Percentiles rank a stretch among this genome's conserved stretches.
Evolutionary conservation across 1,139 yeast genomes (phyloP).

Genomic region (Suhomyces yuchorum): DNA sequence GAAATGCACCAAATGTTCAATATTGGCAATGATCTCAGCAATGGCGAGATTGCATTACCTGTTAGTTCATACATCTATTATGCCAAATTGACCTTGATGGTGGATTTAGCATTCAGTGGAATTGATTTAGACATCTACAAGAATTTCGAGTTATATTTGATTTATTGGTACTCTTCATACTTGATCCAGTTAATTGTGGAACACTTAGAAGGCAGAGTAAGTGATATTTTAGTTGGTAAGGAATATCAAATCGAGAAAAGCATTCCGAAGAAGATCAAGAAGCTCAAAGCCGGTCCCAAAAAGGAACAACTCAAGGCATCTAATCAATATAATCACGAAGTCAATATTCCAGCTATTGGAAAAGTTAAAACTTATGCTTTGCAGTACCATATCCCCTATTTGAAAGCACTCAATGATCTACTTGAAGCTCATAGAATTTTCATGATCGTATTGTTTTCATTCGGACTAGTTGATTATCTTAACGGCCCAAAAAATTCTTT

Average conservation of each 20-base stretch:
- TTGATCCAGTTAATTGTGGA: conserved; percentile 51
- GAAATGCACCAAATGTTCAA: conserved; percentile 35
- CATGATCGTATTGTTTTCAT: conserved; percentile 28
- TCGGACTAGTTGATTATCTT: conserved; percentile 31
- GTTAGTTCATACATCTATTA: conserved; percentile 69
- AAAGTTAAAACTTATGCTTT: conserved; percentile 22
- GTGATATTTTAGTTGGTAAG: conserved; percentile 38
- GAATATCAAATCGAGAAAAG: conserved; percentile 31
- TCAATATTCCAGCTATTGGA: conserved; percentile 29
- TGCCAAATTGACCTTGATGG: conserved; percentile 68
- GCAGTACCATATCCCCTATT: conserved; percentile 18
- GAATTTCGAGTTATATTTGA: conserved; percentile 65
- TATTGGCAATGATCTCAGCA: conserved; percentile 35
- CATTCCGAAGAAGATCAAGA: conserved; percentile 51
- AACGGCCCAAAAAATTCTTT: conserved; percentile 39
- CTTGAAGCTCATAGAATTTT: conserved; percentile 28
- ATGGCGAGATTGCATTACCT: conserved; percentile 44
- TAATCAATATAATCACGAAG: conserved; percentile 22
- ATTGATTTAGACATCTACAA: conserved; percentile 76
- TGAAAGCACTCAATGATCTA: conserved; percentile 35
- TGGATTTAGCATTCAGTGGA: conserved; percentile 71
- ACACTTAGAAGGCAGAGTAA: conserved; percentile 52
- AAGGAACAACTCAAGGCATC: conserved; percentile 35
- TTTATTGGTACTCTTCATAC: conserved; percentile 69
- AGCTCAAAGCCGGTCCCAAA: conserved; percentile 48